Evolutionary conservation across 2,329 filamentous ascomycete genomes (phyloP).

Genomic region (Neonectria hederae): DNA sequence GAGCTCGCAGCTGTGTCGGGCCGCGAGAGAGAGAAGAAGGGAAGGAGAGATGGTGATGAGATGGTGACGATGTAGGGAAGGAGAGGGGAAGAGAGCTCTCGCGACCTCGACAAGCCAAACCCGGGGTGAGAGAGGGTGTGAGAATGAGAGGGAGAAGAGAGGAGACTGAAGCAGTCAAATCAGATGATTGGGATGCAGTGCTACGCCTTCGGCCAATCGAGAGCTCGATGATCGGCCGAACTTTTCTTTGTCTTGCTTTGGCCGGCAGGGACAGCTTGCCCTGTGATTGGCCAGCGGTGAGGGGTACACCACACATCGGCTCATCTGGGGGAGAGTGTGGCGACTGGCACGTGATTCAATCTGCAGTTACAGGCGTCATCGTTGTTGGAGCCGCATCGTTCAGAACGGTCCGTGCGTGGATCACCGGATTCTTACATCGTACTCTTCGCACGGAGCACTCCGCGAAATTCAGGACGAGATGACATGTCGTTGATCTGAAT

Average conservation of each 20-base stretch:
- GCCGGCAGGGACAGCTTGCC: not conserved
- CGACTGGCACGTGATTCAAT: constrained; percentile 39
- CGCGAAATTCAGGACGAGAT: not conserved
- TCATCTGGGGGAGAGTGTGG: constrained; percentile 32
- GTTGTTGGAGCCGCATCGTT: not conserved
- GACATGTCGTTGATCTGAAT: not conserved
- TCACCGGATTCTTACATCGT: not conserved
- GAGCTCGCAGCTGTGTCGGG: constrained; percentile 41
- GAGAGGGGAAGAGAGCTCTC: constrained; percentile 28
- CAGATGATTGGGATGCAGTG: constrained; percentile 39
- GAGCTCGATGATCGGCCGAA: constrained; percentile 35
- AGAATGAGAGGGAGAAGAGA: constrained; percentile 28
- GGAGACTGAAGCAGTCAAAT: constrained; percentile 39
- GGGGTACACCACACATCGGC: constrained; percentile 41
- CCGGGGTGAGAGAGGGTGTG: constrained; percentile 6
- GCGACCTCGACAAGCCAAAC: constrained; percentile 43
- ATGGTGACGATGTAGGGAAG: constrained; percentile 16
- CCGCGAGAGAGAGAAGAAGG: constrained; percentile 37
- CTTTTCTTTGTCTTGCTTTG: constrained; percentile 23
- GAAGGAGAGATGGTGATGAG: constrained; percentile 20
- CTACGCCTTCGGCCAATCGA: constrained; percentile 33
- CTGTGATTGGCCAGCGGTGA: constrained; percentile 46
- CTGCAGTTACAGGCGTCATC: constrained; percentile 12
- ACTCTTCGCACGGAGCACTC: not conserved
- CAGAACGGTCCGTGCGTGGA: constrained; percentile 1